Base-by-base conservation (phyloP, 345 rosid species). In the Eucalyptus pauciflora region DNA sequence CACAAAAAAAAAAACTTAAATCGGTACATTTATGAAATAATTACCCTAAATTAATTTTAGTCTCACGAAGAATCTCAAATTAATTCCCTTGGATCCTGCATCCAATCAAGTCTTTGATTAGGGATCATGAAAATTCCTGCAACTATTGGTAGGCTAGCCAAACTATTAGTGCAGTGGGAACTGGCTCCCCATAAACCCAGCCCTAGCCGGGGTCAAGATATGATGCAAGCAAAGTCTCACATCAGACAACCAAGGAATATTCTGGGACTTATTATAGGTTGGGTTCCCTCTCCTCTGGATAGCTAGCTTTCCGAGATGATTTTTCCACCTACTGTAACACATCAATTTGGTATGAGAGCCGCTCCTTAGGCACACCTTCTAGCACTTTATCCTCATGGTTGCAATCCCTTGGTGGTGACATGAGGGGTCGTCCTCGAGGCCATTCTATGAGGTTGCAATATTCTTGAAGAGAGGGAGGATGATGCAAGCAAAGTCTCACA, bases 1-100 rank as follows among this genome's bases (percentile, higher is more conserved):
- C 80, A 5, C 4, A 67, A 16, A 31, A 67, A 8, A 51, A 2
- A 52, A 2, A 52, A 1, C 22, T 69, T 41, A 69, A 31, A 31
- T 5, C 1, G 0, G 1, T 69, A 69, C 7, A 17, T 33, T 31
- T 8, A 17, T 17, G 2, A 69, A 9, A 10, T 33, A 3, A 31
- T 69, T 31, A 33, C 4, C 24, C 24, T 10, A 33, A 69, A 9
- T 18, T 31, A 69, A 69, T 33, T 69, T 33, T 17, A 10, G 45
- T 69, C 24, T 8, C 13, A 8, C 0, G 2, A 69, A 69, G 37
- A 33, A 69, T 69, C 45, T 17, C 45, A 69, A 33, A 33, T 33
- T 33, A 2, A 5, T 69, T 9, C 2, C 2, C 45, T 4, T 7
- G n/a, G n/a, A 64, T 14, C 37, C 20, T 16, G 4, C 41, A n/a